Base-by-base conservation (phyloP, 768 basidiomycete species). In the Pseudohyphozyma bogoriensis region DNA sequence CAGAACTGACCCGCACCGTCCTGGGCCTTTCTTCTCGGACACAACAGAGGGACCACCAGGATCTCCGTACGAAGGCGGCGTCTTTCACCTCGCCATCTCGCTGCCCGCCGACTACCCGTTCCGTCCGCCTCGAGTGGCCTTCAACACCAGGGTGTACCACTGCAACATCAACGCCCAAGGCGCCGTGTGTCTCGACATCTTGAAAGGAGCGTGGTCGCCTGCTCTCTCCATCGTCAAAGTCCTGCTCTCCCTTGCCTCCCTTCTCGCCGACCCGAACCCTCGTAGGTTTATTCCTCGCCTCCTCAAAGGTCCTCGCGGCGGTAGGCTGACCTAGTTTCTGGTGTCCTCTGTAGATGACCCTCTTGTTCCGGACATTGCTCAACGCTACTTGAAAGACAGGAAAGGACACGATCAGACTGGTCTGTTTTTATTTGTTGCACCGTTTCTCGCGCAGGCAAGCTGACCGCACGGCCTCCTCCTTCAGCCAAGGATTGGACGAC, bases 201-300 rank as follows among this genome's bases (percentile, higher is more conserved):
- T 66, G 24, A 63, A 66, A 37, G 57, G 50, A 31, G 58, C 62
- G 54, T 66, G 64, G 64, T 53, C 49, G 24, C 64, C 64, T 1
- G 64, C 64, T 13, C 55, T 66, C 47, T 64, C 63, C 39, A 67
- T 67, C 47, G 28, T 67, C 52, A 63, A 63, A 28, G 65, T 67
- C 22, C 36, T 67, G 15, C 59, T 67, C 35, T 67, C 65, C 12
- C 56, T 67, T 20, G 55, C 59, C 9, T 63, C 65, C 3, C 59
- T 67, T 22, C 56, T 67, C 26, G 59, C 62, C 28, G 65, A 67
- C 44, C 65, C 65, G 18, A 67, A 67, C 51, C 65, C 65, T 31
- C 59, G 62, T 63, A 20, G 32, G 56, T 36, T 24, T 18, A 16
- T 22, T 5, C 7, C 18, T 12, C 29, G 7, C 35, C 5, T 3